phyloP scores from a whole-genome alignment of 495 filamentous ascomycete genomes.

The Annulohypoxylon bovei region DNA sequence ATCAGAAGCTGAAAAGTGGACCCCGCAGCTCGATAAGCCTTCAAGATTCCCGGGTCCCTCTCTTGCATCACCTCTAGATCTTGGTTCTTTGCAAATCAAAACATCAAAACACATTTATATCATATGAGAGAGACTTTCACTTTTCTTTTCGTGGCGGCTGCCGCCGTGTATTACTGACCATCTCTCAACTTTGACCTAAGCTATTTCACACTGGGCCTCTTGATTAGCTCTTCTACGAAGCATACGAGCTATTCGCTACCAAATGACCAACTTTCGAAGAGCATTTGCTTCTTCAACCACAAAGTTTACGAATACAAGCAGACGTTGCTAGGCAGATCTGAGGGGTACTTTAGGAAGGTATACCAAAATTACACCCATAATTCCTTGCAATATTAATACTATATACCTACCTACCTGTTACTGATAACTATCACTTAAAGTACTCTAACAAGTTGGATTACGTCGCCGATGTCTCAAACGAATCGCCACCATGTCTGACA shows the following conservation, averaged over 20 bases:
- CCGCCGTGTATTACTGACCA: not conserved
- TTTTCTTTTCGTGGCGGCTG: slow-evolving; percentile 7
- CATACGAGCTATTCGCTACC: not conserved
- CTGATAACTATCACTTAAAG: slow-evolving; percentile 4
- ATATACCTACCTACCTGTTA: too few species aligned
- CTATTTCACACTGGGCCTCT: not conserved
- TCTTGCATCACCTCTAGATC: slow-evolving; percentile 30
- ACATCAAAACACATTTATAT: not conserved
- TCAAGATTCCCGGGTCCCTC: slow-evolving; percentile 4
- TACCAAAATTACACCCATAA: slow-evolving; percentile 4
- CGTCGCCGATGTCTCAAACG: slow-evolving; percentile 25
- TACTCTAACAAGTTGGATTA: slow-evolving; percentile 6
- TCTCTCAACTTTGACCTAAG: not conserved
- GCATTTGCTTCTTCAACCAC: not conserved
- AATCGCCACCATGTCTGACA: slow-evolving; percentile 41
- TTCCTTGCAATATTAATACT: not conserved
- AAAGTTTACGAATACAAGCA: not conserved
- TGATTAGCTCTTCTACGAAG: slow-evolving; percentile 1
- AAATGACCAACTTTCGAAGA: slow-evolving; percentile 9
- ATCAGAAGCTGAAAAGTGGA: slow-evolving; percentile 23
- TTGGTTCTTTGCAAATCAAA: slow-evolving; percentile 11
- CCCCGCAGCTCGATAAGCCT: slow-evolving; percentile 12
- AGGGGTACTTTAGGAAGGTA: not conserved
- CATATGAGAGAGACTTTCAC: not conserved
- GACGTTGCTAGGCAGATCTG: not conserved